These are phyloP conservation scores for Eucalyptus rudis DNA, from an alignment of 345 rosid genomes.

Conservation along the genomic window DNA sequence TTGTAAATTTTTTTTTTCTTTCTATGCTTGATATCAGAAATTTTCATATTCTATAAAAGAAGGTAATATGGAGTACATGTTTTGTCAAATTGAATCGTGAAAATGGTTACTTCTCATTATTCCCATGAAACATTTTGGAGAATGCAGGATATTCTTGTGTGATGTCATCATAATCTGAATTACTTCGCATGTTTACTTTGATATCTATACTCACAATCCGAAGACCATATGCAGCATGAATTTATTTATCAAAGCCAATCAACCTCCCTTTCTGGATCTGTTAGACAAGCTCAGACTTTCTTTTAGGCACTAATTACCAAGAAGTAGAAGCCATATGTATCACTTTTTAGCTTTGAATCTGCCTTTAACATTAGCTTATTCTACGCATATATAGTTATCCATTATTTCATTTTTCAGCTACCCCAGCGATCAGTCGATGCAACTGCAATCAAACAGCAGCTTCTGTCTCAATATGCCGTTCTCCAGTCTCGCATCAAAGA, in stretches of 20 bases:
- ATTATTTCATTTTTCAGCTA: conserved; percentile 28
- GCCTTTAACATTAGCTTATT: not conserved
- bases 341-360: not conserved
- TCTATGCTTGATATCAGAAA: not conserved
- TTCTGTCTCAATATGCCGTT: conserved; percentile 74
- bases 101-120: not conserved
- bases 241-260: not conserved
- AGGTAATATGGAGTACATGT: not conserved
- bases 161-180: not conserved
- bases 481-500: conserved; percentile 81
- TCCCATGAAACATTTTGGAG: not conserved
- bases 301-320: not conserved
- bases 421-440: conserved; percentile 69
- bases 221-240: not conserved
- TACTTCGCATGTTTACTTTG: not conserved
- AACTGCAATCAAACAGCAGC: conserved; percentile 63
- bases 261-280: not conserved
- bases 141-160: not conserved
- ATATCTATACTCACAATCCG: not conserved
- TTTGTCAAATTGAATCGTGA: not conserved
- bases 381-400: not conserved
- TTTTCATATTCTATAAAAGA: not conserved
- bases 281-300: not conserved
- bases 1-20: not conserved
- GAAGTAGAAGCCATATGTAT: not conserved